These are phyloP conservation scores for Syncephalis fuscata DNA, from an alignment of 371 early-diverging fungal species.

Conservation along the genomic window DNA sequence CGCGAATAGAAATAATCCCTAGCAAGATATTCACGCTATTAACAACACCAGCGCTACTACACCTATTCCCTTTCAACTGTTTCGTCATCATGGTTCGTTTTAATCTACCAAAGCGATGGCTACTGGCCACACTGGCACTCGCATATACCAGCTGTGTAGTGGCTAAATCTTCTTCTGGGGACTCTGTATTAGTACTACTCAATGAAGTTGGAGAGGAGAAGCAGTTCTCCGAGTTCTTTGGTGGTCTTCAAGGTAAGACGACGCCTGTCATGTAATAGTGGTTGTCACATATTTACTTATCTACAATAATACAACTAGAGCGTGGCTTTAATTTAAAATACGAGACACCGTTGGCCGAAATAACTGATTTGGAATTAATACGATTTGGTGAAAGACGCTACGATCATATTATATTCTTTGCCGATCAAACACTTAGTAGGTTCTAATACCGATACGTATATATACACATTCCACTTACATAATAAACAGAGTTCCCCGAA, in stretches of 20 bases:
- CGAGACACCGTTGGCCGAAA: conserved; percentile 22
- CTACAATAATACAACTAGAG: no score
- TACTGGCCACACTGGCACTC: no score
- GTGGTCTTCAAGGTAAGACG: conserved; percentile 34
- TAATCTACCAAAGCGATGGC: no score
- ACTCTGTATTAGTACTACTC: conserved; percentile 54
- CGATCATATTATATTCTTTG: conserved; percentile 54
- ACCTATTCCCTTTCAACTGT: no score
- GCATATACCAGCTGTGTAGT: no score
- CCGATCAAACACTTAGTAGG: no score
- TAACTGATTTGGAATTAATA: conserved; percentile 19
- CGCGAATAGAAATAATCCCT: no score
- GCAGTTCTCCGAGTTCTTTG: conserved; percentile 38
- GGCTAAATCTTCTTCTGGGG: conserved; percentile 45
- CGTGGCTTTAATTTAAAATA: conserved; percentile 38
- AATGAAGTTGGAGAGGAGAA: conserved; percentile 33
- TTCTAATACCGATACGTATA: no score
- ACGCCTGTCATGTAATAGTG: background rate
- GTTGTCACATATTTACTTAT: conserved; percentile 3
- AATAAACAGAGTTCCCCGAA: conserved; percentile 19
- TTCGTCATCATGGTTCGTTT: no score
- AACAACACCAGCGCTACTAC: no score
- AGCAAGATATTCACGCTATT: no score
- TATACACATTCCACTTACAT: background rate
- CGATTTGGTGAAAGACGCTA: conserved; percentile 31